phyloP scores from a whole-genome alignment of 2,329 filamentous ascomycete species.

The Arthrobotrys sphaeroides region DNA sequence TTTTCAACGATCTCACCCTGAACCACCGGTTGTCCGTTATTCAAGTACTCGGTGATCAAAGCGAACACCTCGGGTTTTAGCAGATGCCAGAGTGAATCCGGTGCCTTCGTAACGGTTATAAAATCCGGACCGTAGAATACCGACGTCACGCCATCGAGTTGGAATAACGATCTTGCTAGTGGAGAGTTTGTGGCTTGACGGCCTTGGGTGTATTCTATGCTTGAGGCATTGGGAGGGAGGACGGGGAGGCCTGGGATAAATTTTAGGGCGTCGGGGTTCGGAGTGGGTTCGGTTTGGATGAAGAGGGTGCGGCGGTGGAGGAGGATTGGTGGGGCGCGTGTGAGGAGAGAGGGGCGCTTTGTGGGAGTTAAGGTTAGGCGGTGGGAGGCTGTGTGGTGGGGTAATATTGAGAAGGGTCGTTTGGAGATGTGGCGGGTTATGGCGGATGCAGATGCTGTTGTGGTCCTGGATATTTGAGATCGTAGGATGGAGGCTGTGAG shows the following conservation, averaged over 20 bases:
- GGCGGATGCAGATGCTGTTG: not conserved
- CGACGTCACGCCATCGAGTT: slow-evolving; percentile 90
- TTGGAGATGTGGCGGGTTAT: slow-evolving; percentile 12
- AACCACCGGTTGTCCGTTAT: slow-evolving; percentile 82
- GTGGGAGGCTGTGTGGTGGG: not conserved
- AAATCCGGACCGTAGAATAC: slow-evolving; percentile 96
- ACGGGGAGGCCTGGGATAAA: slow-evolving; percentile 91
- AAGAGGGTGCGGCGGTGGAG: slow-evolving; percentile 70
- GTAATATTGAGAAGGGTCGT: slow-evolving; percentile 3
- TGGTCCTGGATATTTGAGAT: slow-evolving; percentile 29
- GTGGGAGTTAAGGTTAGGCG: slow-evolving; percentile 6
- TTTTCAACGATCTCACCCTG: slow-evolving; percentile 64
- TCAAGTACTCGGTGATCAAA: slow-evolving; percentile 91
- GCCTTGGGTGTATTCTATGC: slow-evolving; percentile 90
- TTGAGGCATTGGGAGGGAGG: slow-evolving; percentile 78
- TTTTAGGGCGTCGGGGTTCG: slow-evolving; percentile 94
- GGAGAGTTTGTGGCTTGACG: slow-evolving; percentile 91
- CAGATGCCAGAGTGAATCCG: slow-evolving; percentile 89
- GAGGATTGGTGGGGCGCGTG: not conserved
- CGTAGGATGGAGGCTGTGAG: slow-evolving; percentile 26
- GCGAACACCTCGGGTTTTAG: slow-evolving; percentile 95
- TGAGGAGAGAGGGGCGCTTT: slow-evolving; percentile 1
- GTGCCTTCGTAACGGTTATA: slow-evolving; percentile 93
- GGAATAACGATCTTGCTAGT: slow-evolving; percentile 87
- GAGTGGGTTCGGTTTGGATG: slow-evolving; percentile 95